A percentile compares a stretch with the other conserved stretches of the same genome.
Conservation (phyloP, 2,329 filamentous ascomycete genomes). For the Passalora sequoiae region DNA sequence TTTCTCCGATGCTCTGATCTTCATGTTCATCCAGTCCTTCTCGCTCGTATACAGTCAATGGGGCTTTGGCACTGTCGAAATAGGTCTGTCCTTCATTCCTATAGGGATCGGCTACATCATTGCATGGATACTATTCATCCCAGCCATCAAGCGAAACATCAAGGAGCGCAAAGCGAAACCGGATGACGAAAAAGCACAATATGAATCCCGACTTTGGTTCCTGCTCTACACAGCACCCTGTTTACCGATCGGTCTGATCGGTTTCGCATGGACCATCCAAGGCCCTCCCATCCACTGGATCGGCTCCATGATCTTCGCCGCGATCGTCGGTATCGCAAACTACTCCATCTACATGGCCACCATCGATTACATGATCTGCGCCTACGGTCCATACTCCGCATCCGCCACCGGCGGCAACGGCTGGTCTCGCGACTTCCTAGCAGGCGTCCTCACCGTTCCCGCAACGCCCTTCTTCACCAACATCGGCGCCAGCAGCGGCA, state of each 20-base stretch:
- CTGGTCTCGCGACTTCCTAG: constrained; percentile 68
- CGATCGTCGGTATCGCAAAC: constrained; percentile 68
- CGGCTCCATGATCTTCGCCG: constrained; percentile 61
- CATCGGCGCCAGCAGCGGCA: constrained; percentile 29
- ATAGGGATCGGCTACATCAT: constrained; percentile 64
- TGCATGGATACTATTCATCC: constrained; percentile 58
- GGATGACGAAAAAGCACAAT: constrained; percentile 52
- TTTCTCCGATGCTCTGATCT: constrained; percentile 71
- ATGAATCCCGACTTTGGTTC: constrained; percentile 64
- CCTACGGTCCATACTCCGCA: constrained; percentile 68
- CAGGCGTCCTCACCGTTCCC: constrained; percentile 65
- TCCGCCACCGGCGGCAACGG: constrained; percentile 73
- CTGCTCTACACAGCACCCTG: constrained; percentile 60
- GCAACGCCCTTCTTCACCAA: constrained; percentile 57
- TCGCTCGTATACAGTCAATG: constrained; percentile 64
- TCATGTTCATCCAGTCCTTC: constrained; percentile 75
- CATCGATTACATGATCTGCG: constrained; percentile 72
- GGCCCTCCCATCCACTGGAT: constrained; percentile 65
- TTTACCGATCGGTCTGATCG: constrained; percentile 63
- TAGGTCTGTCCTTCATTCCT: constrained; percentile 61
- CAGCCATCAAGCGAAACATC: constrained; percentile 49
- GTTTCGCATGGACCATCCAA: constrained; percentile 67
- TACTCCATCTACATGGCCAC: constrained; percentile 58
- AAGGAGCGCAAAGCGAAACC: constrained; percentile 44
- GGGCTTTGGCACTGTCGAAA: constrained; percentile 54